Percentiles rank a stretch among this genome's conserved stretches.
These are phyloP conservation scores for Postia placenta DNA, from an alignment of 768 basidiomycete genomes.

Conservation along the genomic window DNA sequence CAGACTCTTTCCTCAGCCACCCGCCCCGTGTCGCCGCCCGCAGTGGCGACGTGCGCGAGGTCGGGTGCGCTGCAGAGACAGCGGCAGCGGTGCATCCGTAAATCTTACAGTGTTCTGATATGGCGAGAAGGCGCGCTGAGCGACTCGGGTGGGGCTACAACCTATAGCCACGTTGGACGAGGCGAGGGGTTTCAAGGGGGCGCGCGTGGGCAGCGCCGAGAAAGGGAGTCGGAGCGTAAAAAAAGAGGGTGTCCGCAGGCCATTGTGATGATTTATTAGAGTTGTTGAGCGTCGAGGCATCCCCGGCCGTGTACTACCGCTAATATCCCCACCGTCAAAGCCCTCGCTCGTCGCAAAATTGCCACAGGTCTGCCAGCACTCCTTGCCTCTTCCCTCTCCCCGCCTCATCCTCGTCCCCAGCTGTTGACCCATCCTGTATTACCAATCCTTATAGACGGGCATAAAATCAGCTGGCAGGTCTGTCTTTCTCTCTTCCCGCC, in stretches of 20 bases:
- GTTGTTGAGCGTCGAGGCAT: constrained; percentile 17
- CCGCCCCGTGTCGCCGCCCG: no score
- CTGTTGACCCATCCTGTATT: constrained; percentile 67
- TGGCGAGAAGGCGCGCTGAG: not conserved
- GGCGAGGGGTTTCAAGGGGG: constrained; percentile 19
- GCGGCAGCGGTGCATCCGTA: not conserved
- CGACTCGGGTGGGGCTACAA: not conserved
- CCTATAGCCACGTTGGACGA: constrained; percentile 4
- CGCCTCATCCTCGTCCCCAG: constrained; percentile 17
- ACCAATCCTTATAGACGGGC: constrained; percentile 68
- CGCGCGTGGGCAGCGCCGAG: constrained; percentile 17
- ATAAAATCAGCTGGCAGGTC: constrained; percentile 69
- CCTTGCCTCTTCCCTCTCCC: constrained; percentile 1
- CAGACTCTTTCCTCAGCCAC: no score
- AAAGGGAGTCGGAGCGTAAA: constrained; percentile 19
- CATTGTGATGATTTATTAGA: constrained; percentile 19
- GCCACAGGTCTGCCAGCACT: constrained; percentile 17
- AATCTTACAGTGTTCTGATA: not conserved
- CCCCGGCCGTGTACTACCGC: constrained; percentile 27
- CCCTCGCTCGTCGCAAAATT: constrained; percentile 16
- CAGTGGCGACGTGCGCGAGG: not conserved
- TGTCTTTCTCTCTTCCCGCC: constrained; percentile 14
- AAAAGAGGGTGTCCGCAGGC: constrained; percentile 22
- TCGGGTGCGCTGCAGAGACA: not conserved
- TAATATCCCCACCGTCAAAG: constrained; percentile 20